Base-by-base conservation (phyloP, 192 early-diverging fungal genomes). In the Lobulomyces angularis region DNA sequence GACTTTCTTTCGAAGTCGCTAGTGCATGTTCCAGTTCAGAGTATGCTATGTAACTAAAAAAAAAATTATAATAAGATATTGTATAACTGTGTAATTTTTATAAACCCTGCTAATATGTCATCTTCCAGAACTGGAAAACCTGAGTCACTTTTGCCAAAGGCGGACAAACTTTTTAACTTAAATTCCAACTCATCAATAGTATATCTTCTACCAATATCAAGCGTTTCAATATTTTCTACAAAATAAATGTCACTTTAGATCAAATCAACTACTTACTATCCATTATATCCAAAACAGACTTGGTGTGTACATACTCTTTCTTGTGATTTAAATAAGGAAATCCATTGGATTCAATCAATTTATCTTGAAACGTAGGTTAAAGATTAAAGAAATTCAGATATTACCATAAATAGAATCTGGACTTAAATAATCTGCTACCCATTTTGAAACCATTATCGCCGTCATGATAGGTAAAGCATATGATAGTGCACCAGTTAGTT, bases 401-500 rank as follows among this genome's bases (percentile, higher is more conserved):
- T n/a, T n/a, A n/a, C n/a, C 81, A 55, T 87, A 90, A 19, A 90
- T 77, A 9, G 80, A 76, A 35, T 69, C 70, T 16, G 59, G 56
- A 35, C 64, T 67, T 31, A 81, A 62, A 7, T 69, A 76, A 59
- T 87, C 82, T 18, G 77, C 74, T 35, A 79, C 69, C 82, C 81
- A 86, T 50, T 83, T 84, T 27, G 64, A 53, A 2, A 55, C 51
- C 56, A 72, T 56, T n/a, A 72, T 55, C 2, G 64, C 59, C 12
- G 59, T 35, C 59, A 72, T 72, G 16, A 72, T 59, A 1, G 69
- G 69, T 5, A 93, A 64, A 33, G 82, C 72, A 53, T 93, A 98
- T 9, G 83, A 84, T 18, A 98, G 59, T 1, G 92, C 86, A 12
- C 90, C 90, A 0, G 95, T 98, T 43, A 98, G 62, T 53, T 98